These are phyloP conservation scores for Cronartium ribicola DNA, from an alignment of 1,284 basidiomycete species.

Conservation along the genomic window DNA sequence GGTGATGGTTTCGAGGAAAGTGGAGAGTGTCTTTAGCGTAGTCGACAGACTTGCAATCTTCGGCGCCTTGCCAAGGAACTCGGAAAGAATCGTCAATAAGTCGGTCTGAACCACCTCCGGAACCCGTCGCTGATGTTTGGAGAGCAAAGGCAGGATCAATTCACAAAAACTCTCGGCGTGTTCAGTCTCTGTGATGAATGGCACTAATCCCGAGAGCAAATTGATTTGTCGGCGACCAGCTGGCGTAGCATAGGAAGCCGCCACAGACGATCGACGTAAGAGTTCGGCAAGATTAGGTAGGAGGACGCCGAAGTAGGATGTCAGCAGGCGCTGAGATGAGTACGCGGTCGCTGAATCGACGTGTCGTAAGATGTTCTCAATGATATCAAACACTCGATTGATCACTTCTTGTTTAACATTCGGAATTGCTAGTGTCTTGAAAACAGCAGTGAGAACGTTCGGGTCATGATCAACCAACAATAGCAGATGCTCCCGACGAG, in stretches of 20 bases:
- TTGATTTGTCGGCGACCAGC: constrained; percentile 70
- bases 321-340: constrained; percentile 56
- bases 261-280: constrained; percentile 42
- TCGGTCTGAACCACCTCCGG: constrained; percentile 84
- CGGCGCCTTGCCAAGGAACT: constrained; percentile 57
- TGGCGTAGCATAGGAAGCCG: constrained; percentile 57
- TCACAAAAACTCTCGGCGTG: constrained; percentile 72
- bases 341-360: constrained; percentile 56
- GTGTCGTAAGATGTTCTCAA: constrained; percentile 67
- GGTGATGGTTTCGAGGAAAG: constrained; percentile 70
- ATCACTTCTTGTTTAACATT: constrained; percentile 85
- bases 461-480: constrained; percentile 69
- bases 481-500: constrained; percentile 59
- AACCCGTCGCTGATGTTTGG: constrained; percentile 66
- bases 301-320: constrained; percentile 70
- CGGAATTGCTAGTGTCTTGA: constrained; percentile 71
- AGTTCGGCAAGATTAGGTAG: constrained; percentile 65
- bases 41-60: constrained; percentile 57
- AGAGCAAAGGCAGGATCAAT: constrained; percentile 75
- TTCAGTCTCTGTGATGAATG: constrained; percentile 64
- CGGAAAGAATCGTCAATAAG: constrained; percentile 70
- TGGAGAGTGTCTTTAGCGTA: constrained; percentile 66
- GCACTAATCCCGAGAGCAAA: constrained; percentile 74
- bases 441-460: constrained; percentile 69
- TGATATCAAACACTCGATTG: constrained; percentile 75